phyloP scores from a whole-genome alignment of 2,329 filamentous ascomycete species.

The Penicillium olsonii region DNA sequence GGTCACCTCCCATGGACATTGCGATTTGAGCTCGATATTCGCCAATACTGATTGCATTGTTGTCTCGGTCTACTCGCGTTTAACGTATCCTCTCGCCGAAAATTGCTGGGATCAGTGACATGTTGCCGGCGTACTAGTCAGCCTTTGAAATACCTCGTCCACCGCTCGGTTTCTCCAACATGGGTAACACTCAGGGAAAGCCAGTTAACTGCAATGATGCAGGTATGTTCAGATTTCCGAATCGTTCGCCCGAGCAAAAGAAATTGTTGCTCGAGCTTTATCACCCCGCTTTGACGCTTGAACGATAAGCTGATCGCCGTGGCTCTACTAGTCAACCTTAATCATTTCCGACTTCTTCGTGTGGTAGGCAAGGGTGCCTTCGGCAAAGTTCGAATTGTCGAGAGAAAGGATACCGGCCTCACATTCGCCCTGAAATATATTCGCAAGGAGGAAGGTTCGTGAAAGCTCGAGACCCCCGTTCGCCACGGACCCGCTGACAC shows the following conservation, averaged over 20 bases:
- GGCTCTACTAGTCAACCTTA: conserved; percentile 74
- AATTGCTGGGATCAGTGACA: conserved; percentile 16
- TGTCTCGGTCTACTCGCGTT: not conserved
- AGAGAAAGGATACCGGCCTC: conserved; percentile 90
- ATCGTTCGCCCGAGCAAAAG: not conserved
- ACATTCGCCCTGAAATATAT: conserved; percentile 98
- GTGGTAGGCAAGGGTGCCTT: conserved; percentile 98
- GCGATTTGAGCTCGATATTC: conserved; percentile 12
- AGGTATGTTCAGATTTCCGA: conserved; percentile 62
- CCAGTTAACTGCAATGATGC: conserved; percentile 89
- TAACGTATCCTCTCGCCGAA: not conserved
- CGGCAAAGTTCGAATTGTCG: conserved; percentile 97
- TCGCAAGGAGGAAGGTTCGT: conserved; percentile 85
- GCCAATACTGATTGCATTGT: not conserved
- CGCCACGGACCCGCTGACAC: not conserved
- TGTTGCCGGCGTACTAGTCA: conserved; percentile 25
- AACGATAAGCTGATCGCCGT: conserved; percentile 21
- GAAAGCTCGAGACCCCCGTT: not conserved
- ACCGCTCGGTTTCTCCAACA: conserved; percentile 43
- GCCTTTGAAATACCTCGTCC: conserved; percentile 18
- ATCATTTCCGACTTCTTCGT: conserved; percentile 91
- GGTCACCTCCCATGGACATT: conserved; percentile 17
- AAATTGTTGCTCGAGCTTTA: not conserved
- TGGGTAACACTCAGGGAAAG: conserved; percentile 96
- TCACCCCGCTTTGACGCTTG: not conserved